phyloP scores from a whole-genome alignment of 176 grass and related monocot species.

The Thinopyrum elongatum region DNA sequence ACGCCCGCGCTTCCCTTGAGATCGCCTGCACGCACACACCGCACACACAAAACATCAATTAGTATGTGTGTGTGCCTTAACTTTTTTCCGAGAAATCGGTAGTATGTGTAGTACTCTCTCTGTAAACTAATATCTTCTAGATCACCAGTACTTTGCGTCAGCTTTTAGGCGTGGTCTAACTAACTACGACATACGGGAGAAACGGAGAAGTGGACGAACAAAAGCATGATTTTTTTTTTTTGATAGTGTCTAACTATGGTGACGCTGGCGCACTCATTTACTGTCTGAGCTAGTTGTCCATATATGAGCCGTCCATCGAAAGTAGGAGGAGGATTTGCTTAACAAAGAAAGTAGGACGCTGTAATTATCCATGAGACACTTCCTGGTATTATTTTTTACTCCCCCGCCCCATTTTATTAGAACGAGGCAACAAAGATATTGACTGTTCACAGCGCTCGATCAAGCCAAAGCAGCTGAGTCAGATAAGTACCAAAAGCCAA shows the following conservation, averaged over 20 bases:
- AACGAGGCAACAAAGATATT: no score
- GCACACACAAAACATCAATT: background rate
- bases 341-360: background rate
- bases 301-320: background rate
- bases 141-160: no score
- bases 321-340: background rate
- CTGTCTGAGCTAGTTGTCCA: background rate
- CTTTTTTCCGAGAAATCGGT: no score
- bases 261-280: background rate
- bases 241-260: background rate
- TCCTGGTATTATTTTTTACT: background rate
- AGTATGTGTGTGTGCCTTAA: background rate
- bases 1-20: slow-evolving; percentile 31
- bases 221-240: background rate
- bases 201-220: background rate
- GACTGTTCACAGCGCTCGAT: no score
- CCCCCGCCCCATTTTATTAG: no score
- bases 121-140: no score
- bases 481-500: no score
- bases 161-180: background rate
- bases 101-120: no score
- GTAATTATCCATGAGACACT: background rate
- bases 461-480: no score
- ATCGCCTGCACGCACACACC: slow-evolving; percentile 42
- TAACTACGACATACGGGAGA: no score